These are phyloP conservation scores for Moesziomyces globuligerus DNA, from an alignment of 1,284 basidiomycete species.

Conservation along the genomic window DNA sequence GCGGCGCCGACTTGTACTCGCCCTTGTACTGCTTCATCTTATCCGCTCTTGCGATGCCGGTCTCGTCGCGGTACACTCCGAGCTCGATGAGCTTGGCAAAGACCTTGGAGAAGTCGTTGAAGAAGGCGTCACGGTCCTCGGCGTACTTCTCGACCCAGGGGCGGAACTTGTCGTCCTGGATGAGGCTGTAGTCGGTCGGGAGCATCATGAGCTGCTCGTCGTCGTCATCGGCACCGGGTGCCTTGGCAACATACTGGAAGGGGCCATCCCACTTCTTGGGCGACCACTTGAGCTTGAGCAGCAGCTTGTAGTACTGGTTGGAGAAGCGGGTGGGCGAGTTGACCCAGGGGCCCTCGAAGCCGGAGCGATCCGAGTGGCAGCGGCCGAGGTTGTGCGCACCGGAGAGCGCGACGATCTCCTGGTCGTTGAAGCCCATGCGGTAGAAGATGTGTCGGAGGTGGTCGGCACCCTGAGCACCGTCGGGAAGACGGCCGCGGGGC, in stretches of 20 bases:
- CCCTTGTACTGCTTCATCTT: conserved; percentile 54
- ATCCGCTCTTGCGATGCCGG: conserved; percentile 61
- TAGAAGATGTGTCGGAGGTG: conserved; percentile 71
- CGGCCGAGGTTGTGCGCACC: conserved; percentile 72
- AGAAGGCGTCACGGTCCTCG: conserved; percentile 72
- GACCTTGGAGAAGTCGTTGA: conserved; percentile 70
- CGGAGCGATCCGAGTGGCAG: conserved; percentile 62
- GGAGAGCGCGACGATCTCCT: conserved; percentile 73
- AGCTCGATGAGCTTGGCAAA: conserved; percentile 68
- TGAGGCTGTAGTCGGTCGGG: conserved; percentile 68
- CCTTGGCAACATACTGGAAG: conserved; percentile 64
- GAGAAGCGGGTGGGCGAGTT: conserved; percentile 63
- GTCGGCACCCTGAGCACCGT: conserved; percentile 70
- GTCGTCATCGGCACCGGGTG: conserved; percentile 65
- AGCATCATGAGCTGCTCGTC: conserved; percentile 72
- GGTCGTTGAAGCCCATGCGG: conserved; percentile 72
- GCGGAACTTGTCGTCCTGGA: conserved; percentile 62
- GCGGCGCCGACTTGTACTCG: conserved; percentile 62
- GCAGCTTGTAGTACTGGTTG: conserved; percentile 67
- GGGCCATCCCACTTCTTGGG: conserved; percentile 71
- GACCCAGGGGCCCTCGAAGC: conserved; percentile 67
- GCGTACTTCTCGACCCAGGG: conserved; percentile 69
- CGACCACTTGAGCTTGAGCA: conserved; percentile 70
- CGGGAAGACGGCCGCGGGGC: conserved; percentile 70
- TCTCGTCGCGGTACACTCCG: conserved; percentile 65